Conservation (phyloP, 2,329 filamentous ascomycete species). For the Paramyrothecium roridum region DNA sequence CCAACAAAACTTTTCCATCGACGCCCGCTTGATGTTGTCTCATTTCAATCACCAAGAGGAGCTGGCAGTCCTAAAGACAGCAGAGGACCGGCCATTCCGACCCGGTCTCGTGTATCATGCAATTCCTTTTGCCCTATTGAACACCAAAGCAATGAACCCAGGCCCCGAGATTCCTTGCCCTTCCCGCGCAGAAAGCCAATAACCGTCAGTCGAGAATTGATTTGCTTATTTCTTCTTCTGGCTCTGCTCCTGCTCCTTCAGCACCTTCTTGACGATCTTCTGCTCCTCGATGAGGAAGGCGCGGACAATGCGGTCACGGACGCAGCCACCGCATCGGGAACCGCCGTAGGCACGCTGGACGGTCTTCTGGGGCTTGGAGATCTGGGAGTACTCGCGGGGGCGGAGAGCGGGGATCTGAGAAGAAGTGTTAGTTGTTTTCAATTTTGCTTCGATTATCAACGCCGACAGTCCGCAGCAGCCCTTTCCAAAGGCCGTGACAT, state of each 20-base stretch:
- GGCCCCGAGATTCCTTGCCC: slow-evolving; percentile 28
- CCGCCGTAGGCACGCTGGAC: slow-evolving; percentile 98
- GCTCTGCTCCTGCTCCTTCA: slow-evolving; percentile 91
- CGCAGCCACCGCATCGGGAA: slow-evolving; percentile 97
- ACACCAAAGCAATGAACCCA: slow-evolving; percentile 53
- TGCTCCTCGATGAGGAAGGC: slow-evolving; percentile 99
- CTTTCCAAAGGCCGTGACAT: background rate
- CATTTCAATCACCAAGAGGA: slow-evolving; percentile 46
- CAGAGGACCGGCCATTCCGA: slow-evolving; percentile 39
- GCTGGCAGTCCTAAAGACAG: slow-evolving; percentile 40
- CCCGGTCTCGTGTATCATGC: slow-evolving; percentile 40
- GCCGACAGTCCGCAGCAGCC: background rate
- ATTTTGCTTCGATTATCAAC: background rate
- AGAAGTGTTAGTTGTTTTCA: slow-evolving; percentile 14
- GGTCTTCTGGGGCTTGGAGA: slow-evolving; percentile 99
- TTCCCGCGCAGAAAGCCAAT: slow-evolving; percentile 29
- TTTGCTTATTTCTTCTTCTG: slow-evolving; percentile 63
- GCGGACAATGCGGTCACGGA: slow-evolving; percentile 95
- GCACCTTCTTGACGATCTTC: slow-evolving; percentile 99
- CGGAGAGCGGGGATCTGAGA: slow-evolving; percentile 89
- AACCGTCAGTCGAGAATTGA: slow-evolving; percentile 29
- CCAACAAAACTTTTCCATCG: slow-evolving; percentile 6
- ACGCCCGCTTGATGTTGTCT: slow-evolving; percentile 35
- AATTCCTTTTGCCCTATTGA: slow-evolving; percentile 48
- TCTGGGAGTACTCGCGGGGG: slow-evolving; percentile 93